Percentiles rank a stretch among this genome's conserved stretches.
phyloP scores from a whole-genome alignment of 495 filamentous ascomycete genomes.

The Penicillium atrosanguineum region DNA sequence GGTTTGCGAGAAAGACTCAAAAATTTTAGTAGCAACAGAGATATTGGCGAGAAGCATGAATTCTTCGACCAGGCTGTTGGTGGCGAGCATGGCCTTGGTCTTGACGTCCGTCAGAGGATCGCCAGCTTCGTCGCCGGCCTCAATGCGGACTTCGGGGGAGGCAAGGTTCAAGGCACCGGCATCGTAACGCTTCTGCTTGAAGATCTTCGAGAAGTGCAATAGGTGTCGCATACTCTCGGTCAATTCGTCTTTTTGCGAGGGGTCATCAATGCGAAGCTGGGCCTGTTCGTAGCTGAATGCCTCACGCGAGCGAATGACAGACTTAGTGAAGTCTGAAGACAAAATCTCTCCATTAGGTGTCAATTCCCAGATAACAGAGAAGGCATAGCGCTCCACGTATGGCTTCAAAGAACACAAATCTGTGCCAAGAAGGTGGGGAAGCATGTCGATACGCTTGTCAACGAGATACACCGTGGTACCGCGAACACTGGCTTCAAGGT shows the following conservation, averaged over 20 bases:
- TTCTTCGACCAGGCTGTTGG: conserved; percentile 96
- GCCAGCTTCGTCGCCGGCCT: conserved; percentile 90
- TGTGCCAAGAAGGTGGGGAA: conserved; percentile 91
- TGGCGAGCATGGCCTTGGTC: conserved; percentile 89
- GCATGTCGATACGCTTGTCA: conserved; percentile 99
- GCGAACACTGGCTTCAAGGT: conserved; percentile 85
- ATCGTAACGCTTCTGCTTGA: conserved; percentile 94
- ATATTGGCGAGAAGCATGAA: conserved; percentile 99
- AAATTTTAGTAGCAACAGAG: conserved; percentile 82
- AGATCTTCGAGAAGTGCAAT: conserved; percentile 84
- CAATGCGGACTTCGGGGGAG: conserved; percentile 90
- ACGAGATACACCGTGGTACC: conserved; percentile 97
- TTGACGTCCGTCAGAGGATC: conserved; percentile 90
- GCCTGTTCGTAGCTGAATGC: conserved; percentile 98
- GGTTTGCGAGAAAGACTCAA: conserved; percentile 88
- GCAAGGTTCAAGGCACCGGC: conserved; percentile 93
- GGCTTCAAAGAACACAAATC: conserved; percentile 97
- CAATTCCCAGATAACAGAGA: conserved; percentile 93
- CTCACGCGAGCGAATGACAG: conserved; percentile 95
- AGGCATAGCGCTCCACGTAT: conserved; percentile 95
- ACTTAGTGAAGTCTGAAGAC: conserved; percentile 83
- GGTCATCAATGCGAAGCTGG: conserved; percentile 88
- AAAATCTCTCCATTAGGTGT: conserved; percentile 82
- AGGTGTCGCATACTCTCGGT: conserved; percentile 88
- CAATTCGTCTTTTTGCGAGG: conserved; percentile 78